Percentiles rank a stretch among this genome's conserved stretches.
These are phyloP conservation scores for Exserohilum rostratum DNA, from an alignment of 2,329 filamentous ascomycete genomes.

Conservation along the genomic window DNA sequence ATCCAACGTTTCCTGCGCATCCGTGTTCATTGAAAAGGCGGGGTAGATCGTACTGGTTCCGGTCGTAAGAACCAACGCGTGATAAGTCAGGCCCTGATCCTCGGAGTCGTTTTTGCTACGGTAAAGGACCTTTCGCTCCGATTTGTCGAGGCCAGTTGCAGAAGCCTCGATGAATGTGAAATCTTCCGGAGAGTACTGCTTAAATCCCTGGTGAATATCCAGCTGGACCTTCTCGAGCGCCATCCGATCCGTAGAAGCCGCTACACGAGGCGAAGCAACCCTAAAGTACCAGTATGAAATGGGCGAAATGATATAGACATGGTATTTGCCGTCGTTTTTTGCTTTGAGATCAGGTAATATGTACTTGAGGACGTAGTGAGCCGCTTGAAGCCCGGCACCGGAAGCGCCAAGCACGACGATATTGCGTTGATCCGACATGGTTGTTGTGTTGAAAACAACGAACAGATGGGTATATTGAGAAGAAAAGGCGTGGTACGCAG, in stretches of 20 bases:
- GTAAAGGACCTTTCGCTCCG: constrained; percentile 53
- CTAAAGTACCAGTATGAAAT: constrained; percentile 61
- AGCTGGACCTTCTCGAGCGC: constrained; percentile 56
- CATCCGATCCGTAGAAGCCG: constrained; percentile 57
- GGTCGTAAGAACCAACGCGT: constrained; percentile 63
- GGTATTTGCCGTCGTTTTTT: constrained; percentile 49
- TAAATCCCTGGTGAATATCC: constrained; percentile 58
- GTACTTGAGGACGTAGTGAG: constrained; percentile 47
- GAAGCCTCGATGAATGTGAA: constrained; percentile 60
- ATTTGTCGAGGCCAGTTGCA: constrained; percentile 55
- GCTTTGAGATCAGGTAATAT: constrained; percentile 43
- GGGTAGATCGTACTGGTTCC: constrained; percentile 57
- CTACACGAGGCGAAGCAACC: constrained; percentile 59
- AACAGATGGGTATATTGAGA: neutral
- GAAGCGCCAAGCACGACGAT: constrained; percentile 46
- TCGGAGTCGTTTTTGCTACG: constrained; percentile 30
- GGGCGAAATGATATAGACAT: constrained; percentile 62
- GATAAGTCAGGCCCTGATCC: constrained; percentile 52
- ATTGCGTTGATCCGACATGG: constrained; percentile 43
- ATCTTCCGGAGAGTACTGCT: constrained; percentile 54
- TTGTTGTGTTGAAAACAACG: neutral
- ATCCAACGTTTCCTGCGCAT: constrained; percentile 26
- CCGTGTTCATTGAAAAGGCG: constrained; percentile 52
- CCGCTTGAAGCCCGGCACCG: constrained; percentile 32
- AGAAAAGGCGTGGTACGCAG: neutral